Percentiles rank a stretch among this genome's conserved stretches.
These are phyloP conservation scores for Fusarium poae DNA, from an alignment of 2,329 filamentous ascomycete species.

Conservation along the genomic window DNA sequence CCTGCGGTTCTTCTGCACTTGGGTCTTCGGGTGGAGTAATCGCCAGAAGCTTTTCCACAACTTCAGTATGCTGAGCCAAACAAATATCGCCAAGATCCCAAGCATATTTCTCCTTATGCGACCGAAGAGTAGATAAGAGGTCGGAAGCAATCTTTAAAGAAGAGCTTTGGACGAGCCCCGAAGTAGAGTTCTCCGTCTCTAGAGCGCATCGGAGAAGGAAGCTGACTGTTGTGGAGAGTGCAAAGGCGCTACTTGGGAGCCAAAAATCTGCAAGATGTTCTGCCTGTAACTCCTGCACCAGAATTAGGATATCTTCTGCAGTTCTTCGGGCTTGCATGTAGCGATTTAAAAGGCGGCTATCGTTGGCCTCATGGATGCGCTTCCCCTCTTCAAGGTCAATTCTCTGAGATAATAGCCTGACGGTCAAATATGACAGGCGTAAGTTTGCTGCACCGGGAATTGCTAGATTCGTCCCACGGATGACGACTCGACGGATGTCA, in stretches of 20 bases:
- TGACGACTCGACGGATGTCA: slow-evolving; percentile 56
- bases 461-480: slow-evolving; percentile 57
- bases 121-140: slow-evolving; percentile 56
- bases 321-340: slow-evolving; percentile 60
- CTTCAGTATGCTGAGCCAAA: slow-evolving; percentile 60
- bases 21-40: slow-evolving; percentile 46
- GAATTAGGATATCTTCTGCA: slow-evolving; percentile 63
- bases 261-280: slow-evolving; percentile 63
- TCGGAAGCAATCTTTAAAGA: slow-evolving; percentile 60
- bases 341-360: slow-evolving; percentile 47
- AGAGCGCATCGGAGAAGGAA: slow-evolving; percentile 64
- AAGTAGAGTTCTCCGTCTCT: slow-evolving; percentile 56
- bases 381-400: slow-evolving; percentile 61
- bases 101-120: slow-evolving; percentile 54
- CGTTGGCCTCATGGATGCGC: slow-evolving; percentile 39
- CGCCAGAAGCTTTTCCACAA: slow-evolving; percentile 60
- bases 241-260: slow-evolving; percentile 62
- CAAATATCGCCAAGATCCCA: slow-evolving; percentile 68
- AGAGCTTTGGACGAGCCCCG: slow-evolving; percentile 53
- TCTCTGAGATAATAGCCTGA: slow-evolving; percentile 61
- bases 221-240: slow-evolving; percentile 63
- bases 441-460: slow-evolving; percentile 64
- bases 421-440: slow-evolving; percentile 63
- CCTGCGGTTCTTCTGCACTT: slow-evolving; percentile 27
- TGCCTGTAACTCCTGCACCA: slow-evolving; percentile 61